Evolutionary conservation across 2,329 filamentous ascomycete species (phyloP).

Genomic region (Fusarium buharicum): DNA sequence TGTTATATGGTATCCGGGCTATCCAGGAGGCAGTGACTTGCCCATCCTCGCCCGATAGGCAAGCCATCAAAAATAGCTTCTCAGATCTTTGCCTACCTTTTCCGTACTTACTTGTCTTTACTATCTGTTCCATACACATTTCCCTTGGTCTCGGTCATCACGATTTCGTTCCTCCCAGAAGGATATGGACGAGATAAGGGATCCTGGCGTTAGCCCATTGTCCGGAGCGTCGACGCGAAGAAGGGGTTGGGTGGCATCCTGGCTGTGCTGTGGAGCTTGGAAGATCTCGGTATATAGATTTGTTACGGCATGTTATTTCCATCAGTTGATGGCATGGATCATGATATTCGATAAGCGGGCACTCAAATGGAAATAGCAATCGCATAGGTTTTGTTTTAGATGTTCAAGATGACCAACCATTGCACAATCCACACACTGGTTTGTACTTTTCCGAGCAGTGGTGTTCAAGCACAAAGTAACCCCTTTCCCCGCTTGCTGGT

Average conservation of each 20-base stretch:
- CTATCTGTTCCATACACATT: conserved; percentile 26
- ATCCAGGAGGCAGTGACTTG: conserved; percentile 8
- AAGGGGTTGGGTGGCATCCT: conserved; percentile 19
- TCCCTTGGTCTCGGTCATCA: conserved; percentile 18
- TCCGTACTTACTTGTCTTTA: conserved; percentile 24
- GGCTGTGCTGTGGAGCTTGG: conserved; percentile 27
- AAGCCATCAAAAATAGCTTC: conserved; percentile 5
- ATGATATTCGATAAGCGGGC: conserved; percentile 36
- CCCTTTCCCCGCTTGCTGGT: neutral
- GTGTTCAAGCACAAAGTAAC: neutral
- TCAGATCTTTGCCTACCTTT: conserved; percentile 1
- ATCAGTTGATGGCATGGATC: conserved; percentile 30
- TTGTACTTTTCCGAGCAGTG: neutral
- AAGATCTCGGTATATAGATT: conserved; percentile 39
- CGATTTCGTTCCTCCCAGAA: conserved; percentile 19
- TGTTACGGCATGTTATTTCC: conserved; percentile 40
- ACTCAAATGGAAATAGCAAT: conserved; percentile 24
- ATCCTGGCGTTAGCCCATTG: conserved; percentile 35
- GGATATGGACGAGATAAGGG: conserved; percentile 29
- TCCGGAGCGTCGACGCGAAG: conserved; percentile 37
- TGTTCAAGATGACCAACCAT: conserved; percentile 7
- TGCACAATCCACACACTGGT: neutral
- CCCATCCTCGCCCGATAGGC: neutral
- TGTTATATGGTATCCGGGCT: conserved; percentile 15
- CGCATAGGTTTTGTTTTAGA: conserved; percentile 5